Conservation (phyloP, 2,329 filamentous ascomycete genomes). For the Neophaeococcomyces aloes region DNA sequence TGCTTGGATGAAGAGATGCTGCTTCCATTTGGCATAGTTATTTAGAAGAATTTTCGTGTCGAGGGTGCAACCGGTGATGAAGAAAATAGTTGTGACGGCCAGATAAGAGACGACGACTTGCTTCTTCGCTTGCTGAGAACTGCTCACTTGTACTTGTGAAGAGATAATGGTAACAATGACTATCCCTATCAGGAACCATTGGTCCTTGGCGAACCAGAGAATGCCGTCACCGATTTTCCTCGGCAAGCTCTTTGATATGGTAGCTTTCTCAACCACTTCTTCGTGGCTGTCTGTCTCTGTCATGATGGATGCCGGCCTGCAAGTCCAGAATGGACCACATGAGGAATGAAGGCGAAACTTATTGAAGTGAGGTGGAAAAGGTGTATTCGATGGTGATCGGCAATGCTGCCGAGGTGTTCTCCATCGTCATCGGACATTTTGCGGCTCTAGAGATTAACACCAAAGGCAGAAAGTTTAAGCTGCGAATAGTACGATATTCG, state of each 20-base stretch:
- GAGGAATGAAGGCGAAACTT: neutral
- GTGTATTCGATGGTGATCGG: neutral
- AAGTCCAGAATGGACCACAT: neutral
- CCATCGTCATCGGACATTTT: neutral
- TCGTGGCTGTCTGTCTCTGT: neutral
- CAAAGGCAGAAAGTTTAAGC: neutral
- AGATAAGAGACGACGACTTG: slow-evolving; percentile 52
- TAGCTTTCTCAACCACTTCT: neutral
- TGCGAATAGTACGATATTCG: neutral
- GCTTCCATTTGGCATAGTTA: slow-evolving; percentile 56
- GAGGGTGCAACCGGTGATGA: slow-evolving; percentile 60
- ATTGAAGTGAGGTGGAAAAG: neutral
- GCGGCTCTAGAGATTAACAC: neutral
- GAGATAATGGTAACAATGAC: slow-evolving; percentile 44
- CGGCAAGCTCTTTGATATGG: neutral
- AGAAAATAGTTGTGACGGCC: slow-evolving; percentile 56
- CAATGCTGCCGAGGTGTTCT: neutral
- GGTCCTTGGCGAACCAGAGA: slow-evolving; percentile 35
- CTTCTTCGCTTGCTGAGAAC: slow-evolving; percentile 43
- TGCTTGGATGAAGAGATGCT: slow-evolving; percentile 57
- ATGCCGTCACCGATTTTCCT: slow-evolving; percentile 5
- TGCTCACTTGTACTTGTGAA: slow-evolving; percentile 45
- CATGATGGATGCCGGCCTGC: neutral
- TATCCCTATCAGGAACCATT: slow-evolving; percentile 58
- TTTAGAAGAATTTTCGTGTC: slow-evolving; percentile 49